Percentiles rank a stretch among this genome's conserved stretches.
phyloP scores from a whole-genome alignment of 179 eudicot genomes.

The Sideroxylon spinosum region DNA sequence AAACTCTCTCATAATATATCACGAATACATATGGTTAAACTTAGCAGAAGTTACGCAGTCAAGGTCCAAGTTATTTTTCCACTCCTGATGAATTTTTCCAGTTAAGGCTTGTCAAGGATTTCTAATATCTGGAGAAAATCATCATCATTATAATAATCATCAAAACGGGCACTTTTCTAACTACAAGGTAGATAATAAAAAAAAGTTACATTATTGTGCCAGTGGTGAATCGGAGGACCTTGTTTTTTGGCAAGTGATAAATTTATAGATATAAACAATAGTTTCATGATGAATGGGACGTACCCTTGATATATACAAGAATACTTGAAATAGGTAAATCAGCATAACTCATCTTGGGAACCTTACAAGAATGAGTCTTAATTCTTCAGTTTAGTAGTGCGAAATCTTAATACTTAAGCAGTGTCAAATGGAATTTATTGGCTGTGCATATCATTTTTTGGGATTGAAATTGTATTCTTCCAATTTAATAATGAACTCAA shows the following conservation, averaged over 20 bases:
- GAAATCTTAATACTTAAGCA: not conserved
- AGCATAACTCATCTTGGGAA: not conserved
- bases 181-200: not conserved
- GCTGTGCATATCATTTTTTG: not conserved
- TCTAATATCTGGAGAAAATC: not conserved
- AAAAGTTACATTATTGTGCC: not conserved
- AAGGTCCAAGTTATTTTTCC: not conserved
- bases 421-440: not conserved
- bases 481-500: not conserved
- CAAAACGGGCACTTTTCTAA: not conserved
- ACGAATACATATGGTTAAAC: not conserved
- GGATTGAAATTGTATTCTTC: not conserved
- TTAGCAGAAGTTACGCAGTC: not conserved
- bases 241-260: not conserved
- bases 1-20: not conserved
- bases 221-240: not conserved
- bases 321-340: constrained; percentile 2
- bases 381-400: too few relatives aligned
- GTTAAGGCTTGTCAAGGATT: not conserved
- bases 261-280: not conserved
- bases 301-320: not conserved
- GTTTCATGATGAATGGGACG: not conserved
- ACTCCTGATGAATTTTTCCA: not conserved
- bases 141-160: not conserved
- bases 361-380: not conserved